These are phyloP conservation scores for Gossypium davidsonii DNA, from an alignment of 441 rosid species.

Conservation along the genomic window DNA sequence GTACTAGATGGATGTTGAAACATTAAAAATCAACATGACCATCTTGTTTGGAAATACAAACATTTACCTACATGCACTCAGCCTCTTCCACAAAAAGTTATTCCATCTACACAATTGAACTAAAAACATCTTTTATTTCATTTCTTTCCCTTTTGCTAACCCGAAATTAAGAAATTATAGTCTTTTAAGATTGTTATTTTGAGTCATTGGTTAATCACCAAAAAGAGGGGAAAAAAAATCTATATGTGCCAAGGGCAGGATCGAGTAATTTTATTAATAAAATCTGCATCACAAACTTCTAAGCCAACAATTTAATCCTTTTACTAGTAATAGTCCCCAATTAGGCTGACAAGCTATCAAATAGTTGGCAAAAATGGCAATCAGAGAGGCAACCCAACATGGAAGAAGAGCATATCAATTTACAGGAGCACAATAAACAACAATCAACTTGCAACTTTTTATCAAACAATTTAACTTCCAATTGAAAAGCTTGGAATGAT, in stretches of 20 bases:
- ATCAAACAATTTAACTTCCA: background rate
- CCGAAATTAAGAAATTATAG: background rate
- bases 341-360: background rate
- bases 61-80: background rate
- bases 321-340: background rate
- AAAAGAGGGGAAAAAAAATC: background rate
- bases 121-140: background rate
- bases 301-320: constrained; percentile 2
- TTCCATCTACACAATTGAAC: background rate
- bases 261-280: background rate
- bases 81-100: background rate
- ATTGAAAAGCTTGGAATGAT: constrained; percentile 17
- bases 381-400: background rate
- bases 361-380: background rate
- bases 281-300: constrained; percentile 2
- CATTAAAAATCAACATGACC: background rate
- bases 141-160: background rate
- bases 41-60: background rate
- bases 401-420: background rate
- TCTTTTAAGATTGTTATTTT: background rate
- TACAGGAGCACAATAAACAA: constrained; percentile 3
- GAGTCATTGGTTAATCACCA: background rate
- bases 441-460: constrained; percentile 1
- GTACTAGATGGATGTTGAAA: background rate
- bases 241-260: background rate